Evolutionary conservation across 2,329 filamentous ascomycete genomes (phyloP), one percentile per base, ranked within the genome.

Genomic region (Diplocarpon mali): DNA sequence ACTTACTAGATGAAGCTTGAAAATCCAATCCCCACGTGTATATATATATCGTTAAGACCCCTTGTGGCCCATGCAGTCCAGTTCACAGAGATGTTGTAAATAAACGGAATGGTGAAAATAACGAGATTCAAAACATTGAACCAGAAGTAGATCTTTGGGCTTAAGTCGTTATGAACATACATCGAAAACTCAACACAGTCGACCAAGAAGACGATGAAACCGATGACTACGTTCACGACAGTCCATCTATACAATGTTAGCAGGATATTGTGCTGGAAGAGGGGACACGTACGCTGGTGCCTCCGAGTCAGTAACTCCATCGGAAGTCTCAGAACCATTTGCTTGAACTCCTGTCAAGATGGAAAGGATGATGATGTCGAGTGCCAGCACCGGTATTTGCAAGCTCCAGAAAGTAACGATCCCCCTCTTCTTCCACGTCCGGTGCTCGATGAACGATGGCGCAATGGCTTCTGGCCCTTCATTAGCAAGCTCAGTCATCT

Each of bases 141-240:
- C 12, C 28, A 14, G 15, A 34, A n/a, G 15, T 40, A 40, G 15
- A 40, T 29, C 12, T 32, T 34, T 6, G 38, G 38, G 10, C 29
- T 34, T 1, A 40, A 16, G n/a, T 40, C 38, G 38, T 27, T 40
- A 16, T 32, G 38, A 16, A 40, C 32, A 29, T 40, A 40, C 38
- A 40, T 40, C 6, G 29, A 40, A 24, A 40, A 1, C 10, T 40
- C 30, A 9, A 40, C 29, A 16, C 28, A 31, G 15, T 40, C 30
- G 14, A 40, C 20, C 29, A 40, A 27, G 38, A 40, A 34, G 11
- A 12, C 29, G 15, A 34, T 20, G 9, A 32, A 12, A n/a, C 28
- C 28, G 13, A 40, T 11, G 7, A 32, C 29, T 4, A 40, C 14
- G 16, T 40, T 40, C 14, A 34, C 38, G 31, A 40, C 15, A 4